Percentiles rank a stretch among this genome's conserved stretches.
Evolutionary conservation across 192 early-diverging fungal genomes (phyloP).

Genomic region (Coemansia pectinata): DNA sequence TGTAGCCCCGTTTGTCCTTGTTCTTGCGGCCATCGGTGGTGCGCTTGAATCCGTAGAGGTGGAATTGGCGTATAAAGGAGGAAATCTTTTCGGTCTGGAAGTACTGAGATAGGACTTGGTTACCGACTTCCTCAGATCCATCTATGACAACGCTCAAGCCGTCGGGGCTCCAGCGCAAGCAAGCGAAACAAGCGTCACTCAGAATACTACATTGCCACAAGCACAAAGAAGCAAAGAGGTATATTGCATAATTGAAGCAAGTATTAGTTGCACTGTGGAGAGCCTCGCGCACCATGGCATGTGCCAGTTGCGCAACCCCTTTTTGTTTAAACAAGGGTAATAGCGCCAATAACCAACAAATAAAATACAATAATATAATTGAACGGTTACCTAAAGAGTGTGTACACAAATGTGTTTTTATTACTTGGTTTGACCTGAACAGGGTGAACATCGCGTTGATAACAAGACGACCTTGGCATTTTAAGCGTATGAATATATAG

Average conservation of each 20-base stretch:
- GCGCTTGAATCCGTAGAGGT: constrained; percentile 46
- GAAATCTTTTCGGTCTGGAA: constrained; percentile 28
- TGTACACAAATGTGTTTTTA: constrained; percentile 31
- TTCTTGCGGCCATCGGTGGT: constrained; percentile 46
- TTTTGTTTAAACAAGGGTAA: neutral
- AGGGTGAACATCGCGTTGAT: neutral
- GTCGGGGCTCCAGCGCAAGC: constrained; percentile 27
- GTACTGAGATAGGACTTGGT: constrained; percentile 14
- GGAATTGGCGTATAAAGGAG: constrained; percentile 50
- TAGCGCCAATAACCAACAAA: neutral
- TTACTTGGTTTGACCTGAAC: constrained; percentile 16
- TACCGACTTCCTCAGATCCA: neutral
- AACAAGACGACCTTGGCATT: constrained; percentile 13
- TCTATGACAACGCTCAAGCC: constrained; percentile 24
- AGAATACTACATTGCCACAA: constrained; percentile 22
- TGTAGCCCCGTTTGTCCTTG: constrained; percentile 10
- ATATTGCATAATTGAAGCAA: neutral
- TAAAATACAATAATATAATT: too few relatives aligned
- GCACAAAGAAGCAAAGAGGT: neutral
- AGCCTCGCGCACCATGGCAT: neutral
- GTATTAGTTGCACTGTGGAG: neutral
- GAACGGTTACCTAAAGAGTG: constrained; percentile 20
- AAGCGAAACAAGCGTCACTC: neutral
- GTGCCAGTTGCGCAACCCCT: neutral
- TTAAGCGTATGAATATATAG: neutral